phyloP scores from a whole-genome alignment of 192 early-diverging fungal genomes.

The Dissophora globulifera region DNA sequence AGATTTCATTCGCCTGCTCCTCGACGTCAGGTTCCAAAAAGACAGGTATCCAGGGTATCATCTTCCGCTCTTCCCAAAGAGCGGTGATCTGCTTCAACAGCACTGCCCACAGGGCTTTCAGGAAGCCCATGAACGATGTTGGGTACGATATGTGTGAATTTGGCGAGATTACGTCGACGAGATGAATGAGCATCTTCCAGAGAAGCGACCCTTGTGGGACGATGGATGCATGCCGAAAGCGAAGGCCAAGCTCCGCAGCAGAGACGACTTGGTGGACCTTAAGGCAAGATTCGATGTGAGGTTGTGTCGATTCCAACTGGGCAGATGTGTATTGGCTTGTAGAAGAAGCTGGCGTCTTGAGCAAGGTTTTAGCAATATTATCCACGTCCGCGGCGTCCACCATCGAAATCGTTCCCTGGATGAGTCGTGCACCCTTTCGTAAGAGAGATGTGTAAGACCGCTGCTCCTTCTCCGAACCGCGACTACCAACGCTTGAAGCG shows the following conservation, averaged over 20 bases:
- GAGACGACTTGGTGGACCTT: slow-evolving; percentile 14
- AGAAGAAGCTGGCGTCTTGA: slow-evolving; percentile 19
- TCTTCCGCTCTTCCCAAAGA: slow-evolving; percentile 64
- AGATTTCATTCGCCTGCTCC: slow-evolving; percentile 1
- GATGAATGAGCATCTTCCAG: slow-evolving; percentile 60
- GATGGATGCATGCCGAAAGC: slow-evolving; percentile 52
- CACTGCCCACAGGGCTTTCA: slow-evolving; percentile 74
- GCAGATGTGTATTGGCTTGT: slow-evolving; percentile 11
- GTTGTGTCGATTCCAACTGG: slow-evolving; percentile 16
- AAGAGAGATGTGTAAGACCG: slow-evolving; percentile 25
- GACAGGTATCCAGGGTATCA: slow-evolving; percentile 63
- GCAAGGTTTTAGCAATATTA: slow-evolving; percentile 43
- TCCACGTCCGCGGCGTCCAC: slow-evolving; percentile 54
- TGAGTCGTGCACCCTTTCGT: slow-evolving; percentile 33
- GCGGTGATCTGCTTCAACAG: slow-evolving; percentile 61
- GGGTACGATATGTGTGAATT: slow-evolving; percentile 48
- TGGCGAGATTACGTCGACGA: slow-evolving; percentile 54
- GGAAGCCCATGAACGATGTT: slow-evolving; percentile 71
- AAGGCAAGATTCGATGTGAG: background rate
- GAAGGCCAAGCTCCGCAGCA: slow-evolving; percentile 50
- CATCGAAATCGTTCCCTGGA: slow-evolving; percentile 48
- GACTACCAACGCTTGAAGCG: slow-evolving; percentile 28
- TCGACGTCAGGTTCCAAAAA: background rate
- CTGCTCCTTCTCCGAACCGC: background rate
- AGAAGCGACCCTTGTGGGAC: slow-evolving; percentile 63